Evolutionary conservation across 2,329 filamentous ascomycete species (phyloP).

Genomic region (Chrysoporthe austroafricana): DNA sequence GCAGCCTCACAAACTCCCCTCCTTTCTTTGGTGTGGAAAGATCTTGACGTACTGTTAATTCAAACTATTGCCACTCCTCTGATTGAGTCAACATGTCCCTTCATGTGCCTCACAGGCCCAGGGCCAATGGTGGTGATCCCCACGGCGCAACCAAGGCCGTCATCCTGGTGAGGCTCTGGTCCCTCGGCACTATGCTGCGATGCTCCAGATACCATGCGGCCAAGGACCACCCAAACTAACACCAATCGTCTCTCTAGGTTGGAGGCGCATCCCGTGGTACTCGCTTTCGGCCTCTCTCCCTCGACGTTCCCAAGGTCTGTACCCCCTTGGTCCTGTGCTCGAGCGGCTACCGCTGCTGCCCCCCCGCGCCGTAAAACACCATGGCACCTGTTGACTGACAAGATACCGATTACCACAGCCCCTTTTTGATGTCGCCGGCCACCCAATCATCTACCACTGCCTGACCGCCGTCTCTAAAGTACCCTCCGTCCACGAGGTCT

Average conservation of each 20-base stretch:
- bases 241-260: slow-evolving; percentile 60
- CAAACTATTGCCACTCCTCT: not conserved
- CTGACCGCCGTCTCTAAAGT: slow-evolving; percentile 90
- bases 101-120: slow-evolving; percentile 57
- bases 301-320: slow-evolving; percentile 90
- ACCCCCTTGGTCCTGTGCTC: slow-evolving; percentile 12
- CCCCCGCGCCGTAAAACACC: slow-evolving; percentile 5
- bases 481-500: slow-evolving; percentile 89
- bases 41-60: not conserved
- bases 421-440: slow-evolving; percentile 96
- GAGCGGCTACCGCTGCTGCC: not conserved
- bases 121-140: slow-evolving; percentile 51
- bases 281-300: slow-evolving; percentile 89
- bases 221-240: slow-evolving; percentile 27
- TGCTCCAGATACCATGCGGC: not conserved
- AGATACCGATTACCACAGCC: slow-evolving; percentile 59
- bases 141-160: slow-evolving; percentile 83
- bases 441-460: slow-evolving; percentile 98
- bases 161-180: slow-evolving; percentile 71
- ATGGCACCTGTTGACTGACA: slow-evolving; percentile 6
- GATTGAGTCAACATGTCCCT: slow-evolving; percentile 52
- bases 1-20: not conserved
- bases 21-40: not conserved
- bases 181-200: not conserved
- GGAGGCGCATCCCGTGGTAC: slow-evolving; percentile 95